Evolutionary conservation across 1,284 basidiomycete species (phyloP), one percentile per base, ranked within the genome.

Genomic region (Inonotus hispidus): DNA sequence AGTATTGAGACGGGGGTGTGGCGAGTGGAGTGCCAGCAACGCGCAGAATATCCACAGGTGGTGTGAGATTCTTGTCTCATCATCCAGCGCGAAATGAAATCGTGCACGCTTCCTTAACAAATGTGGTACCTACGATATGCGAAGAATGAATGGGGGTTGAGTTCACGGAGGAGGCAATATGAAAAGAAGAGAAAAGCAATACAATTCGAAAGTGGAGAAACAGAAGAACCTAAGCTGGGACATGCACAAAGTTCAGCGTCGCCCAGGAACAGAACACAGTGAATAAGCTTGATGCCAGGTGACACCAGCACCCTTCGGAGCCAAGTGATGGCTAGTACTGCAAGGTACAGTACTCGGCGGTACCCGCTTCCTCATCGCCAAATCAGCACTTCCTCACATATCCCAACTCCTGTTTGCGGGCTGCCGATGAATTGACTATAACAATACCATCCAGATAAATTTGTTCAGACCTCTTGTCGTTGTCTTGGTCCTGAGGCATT

Each of bases 61-160:
- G 49, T 72, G 66, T 25, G 70, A 71, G 5, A 72, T 64, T 57
- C 69, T 69, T 13, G 68, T 73, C 47, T 75, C 74, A 32, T 68
- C 67, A 54, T 74, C 73, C 56, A 74, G 60, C 23, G 58, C 58
- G 49, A 70, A 64, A 16, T 29, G n/a, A 16, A 21, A 23, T 25
- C 16, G 50, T 19, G n/a, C 19, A 43, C 11, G 29, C 29, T 25
- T 25, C 29, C 47, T 32, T 27, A 16, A 50, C 29, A 25, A 29
- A 27, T 10, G 27, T 11, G 49, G 32, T 29, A 19, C 49, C 49
- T 35, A 14, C 19, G 27, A 16, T 27, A 29, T 25, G n/a, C 27
- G 16, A n/a, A 29, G 25, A 25, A 35, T 7, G 16, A 21, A 21
- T n/a, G 19, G 11, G 41, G n/a, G 19, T 37, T 21, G 13, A 39